phyloP scores from a whole-genome alignment of 805 yeast species.

The Candida peoriensis region DNA sequence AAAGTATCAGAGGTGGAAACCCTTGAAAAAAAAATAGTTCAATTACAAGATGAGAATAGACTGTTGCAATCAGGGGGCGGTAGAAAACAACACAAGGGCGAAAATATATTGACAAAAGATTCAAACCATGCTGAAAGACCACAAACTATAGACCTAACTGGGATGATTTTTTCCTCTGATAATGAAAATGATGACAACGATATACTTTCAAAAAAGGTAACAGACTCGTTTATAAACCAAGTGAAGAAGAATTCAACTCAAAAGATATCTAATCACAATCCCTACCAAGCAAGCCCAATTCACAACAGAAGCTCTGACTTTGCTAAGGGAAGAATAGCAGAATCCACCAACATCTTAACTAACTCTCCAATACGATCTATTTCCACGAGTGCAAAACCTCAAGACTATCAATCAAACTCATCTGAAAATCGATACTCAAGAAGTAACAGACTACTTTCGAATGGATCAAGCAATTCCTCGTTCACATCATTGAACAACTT shows the following conservation, averaged over 20 bases:
- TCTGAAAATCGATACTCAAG: too few species aligned
- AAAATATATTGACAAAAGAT: background rate
- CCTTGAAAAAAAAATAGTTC: conserved; percentile 10
- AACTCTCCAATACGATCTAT: conserved; percentile 7
- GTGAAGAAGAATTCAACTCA: conserved; percentile 17
- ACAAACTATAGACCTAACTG: conserved; percentile 21
- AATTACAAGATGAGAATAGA: conserved; percentile 10
- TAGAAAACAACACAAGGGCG: background rate
- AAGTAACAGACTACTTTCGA: too few species aligned
- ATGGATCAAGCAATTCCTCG: conserved; percentile 11
- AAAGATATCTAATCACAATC: conserved; percentile 5
- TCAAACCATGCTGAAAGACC: conserved; percentile 8
- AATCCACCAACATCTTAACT: conserved; percentile 18
- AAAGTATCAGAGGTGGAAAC: conserved; percentile 14
- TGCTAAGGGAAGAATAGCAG: conserved; percentile 17
- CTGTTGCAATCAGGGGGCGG: background rate
- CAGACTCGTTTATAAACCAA: conserved; percentile 17
- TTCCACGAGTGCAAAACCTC: conserved; percentile 5
- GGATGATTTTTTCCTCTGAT: conserved; percentile 12
- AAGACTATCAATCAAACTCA: too few species aligned
- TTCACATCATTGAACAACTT: conserved; percentile 8
- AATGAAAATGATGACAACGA: conserved; percentile 3
- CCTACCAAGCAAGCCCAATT: background rate
- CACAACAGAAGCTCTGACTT: conserved; percentile 9
- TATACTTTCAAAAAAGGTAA: background rate